Evolutionary conservation across 179 eudicot species (phyloP), one percentile per base, ranked within the genome.

Genomic region (Spergularia azorica): DNA sequence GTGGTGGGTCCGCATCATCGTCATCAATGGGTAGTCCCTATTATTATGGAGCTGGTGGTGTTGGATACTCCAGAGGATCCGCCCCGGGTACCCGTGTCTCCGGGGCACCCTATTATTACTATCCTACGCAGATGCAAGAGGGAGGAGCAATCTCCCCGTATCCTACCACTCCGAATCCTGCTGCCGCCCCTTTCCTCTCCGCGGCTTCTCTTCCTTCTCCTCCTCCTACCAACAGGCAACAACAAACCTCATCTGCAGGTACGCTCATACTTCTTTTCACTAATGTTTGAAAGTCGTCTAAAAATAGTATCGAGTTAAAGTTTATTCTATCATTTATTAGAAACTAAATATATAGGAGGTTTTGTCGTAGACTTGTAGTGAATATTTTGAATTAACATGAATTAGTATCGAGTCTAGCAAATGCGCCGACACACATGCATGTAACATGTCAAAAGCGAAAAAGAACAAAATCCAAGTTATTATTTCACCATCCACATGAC

Each of bases 231-330:
- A 57, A 21, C 48, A 26, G 14, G 36, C 79, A 63, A 2, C 76
- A 43, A 43, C 21, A 43, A 32, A 81, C 74, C 55, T 68, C 84
- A 36, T 70, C 84, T 41, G 26, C 84, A 74, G 85, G 85, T 81
- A 59, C 58, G 11, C 4, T 38, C 51, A n/a, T 60, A 58, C 12
- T 7, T 4, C 10, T 60, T 21, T 26, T 26, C 32, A 26, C 32
- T 17, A 9, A 61, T 3, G 32, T 18, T 10, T 17, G 3, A n/a
- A 14, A 57, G 0, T 57, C 18, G 48, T 43, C 48, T 43, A 43
- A 0, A 2, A 26, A 26, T 26, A 26, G 32, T 26, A 26, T 26
- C 32, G 32, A 26, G 32, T 26, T 26, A 26, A 26, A 26, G 32
- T 26, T 26, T 26, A 26, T 26, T 26, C 32, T 26, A 26, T 26